phyloP scores from a whole-genome alignment of 345 rosid genomes.

The Cardamine chenopodiifolia region DNA sequence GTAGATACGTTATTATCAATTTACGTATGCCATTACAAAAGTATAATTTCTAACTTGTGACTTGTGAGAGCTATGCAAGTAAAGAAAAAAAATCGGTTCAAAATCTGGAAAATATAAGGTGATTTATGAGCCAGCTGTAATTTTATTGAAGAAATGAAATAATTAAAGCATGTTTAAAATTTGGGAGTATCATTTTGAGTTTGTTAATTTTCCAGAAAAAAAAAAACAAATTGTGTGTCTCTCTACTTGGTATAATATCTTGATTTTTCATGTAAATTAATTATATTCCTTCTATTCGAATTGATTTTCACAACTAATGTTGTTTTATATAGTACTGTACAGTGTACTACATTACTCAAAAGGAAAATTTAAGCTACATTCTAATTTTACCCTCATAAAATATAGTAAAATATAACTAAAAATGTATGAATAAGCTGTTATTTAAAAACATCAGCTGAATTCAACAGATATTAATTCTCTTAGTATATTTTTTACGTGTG shows the following conservation, averaged over 20 bases:
- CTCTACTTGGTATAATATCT: slow-evolving; percentile 6
- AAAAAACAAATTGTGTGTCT: neutral
- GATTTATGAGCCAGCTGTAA: slow-evolving; percentile 21
- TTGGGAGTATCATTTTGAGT: neutral
- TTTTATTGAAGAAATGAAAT: neutral
- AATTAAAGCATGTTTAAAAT: slow-evolving; percentile 27
- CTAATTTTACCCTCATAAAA: neutral
- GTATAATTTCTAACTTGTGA: neutral
- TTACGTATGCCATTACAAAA: slow-evolving; percentile 31
- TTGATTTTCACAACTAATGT: neutral
- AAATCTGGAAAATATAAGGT: slow-evolving; percentile 15
- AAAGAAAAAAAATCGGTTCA: slow-evolving; percentile 18
- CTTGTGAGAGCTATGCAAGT: slow-evolving; percentile 3
- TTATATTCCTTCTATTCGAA: neutral
- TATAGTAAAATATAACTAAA: neutral
- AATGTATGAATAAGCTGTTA: neutral
- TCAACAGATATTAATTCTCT: neutral
- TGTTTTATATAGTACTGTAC: neutral
- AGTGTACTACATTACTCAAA: neutral
- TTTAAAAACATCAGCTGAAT: neutral
- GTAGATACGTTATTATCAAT: slow-evolving; percentile 45
- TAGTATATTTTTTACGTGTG: no score
- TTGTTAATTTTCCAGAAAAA: slow-evolving; percentile 5
- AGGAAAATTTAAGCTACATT: neutral
- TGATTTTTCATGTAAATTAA: neutral